These are phyloP conservation scores for Rhizopogon vesiculosus DNA, from an alignment of 768 basidiomycete species.

Conservation along the genomic window DNA sequence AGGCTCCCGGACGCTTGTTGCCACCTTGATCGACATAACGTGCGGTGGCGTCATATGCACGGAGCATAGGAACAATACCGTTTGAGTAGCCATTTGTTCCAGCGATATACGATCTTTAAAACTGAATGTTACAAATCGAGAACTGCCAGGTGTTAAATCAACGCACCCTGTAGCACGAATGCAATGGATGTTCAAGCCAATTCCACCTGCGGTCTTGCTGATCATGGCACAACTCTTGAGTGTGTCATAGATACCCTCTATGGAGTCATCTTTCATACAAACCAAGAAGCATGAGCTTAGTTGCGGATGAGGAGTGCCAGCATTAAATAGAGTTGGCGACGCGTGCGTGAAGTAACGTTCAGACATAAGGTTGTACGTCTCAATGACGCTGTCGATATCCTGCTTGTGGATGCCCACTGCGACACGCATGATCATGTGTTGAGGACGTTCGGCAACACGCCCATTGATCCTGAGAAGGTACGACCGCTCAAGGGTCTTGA, in stretches of 20 bases:
- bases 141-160: neutral
- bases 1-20: constrained; percentile 98
- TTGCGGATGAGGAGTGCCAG: constrained; percentile 94
- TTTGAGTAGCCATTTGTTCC: constrained; percentile 99
- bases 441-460: constrained; percentile 93
- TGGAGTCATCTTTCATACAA: constrained; percentile 97
- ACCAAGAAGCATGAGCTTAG: constrained; percentile 96
- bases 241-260: constrained; percentile 99
- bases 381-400: constrained; percentile 83
- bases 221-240: constrained; percentile 99
- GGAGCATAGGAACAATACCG: constrained; percentile 98
- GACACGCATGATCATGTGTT: constrained; percentile 99
- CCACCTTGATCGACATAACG: constrained; percentile 99
- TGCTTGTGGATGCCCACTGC: constrained; percentile 93
- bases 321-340: constrained; percentile 96
- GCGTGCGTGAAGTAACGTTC: constrained; percentile 99
- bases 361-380: constrained; percentile 96
- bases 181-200: constrained; percentile 92
- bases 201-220: constrained; percentile 98
- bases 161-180: constrained; percentile 91
- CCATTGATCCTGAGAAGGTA: constrained; percentile 94
- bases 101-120: constrained; percentile 87
- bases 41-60: constrained; percentile 95
- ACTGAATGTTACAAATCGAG: neutral
- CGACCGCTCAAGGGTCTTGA: constrained; percentile 98